Percentiles rank a stretch among this genome's conserved stretches.
These are phyloP conservation scores for Wickerhamiella musiphila DNA, from an alignment of 805 yeast species.

Conservation along the genomic window DNA sequence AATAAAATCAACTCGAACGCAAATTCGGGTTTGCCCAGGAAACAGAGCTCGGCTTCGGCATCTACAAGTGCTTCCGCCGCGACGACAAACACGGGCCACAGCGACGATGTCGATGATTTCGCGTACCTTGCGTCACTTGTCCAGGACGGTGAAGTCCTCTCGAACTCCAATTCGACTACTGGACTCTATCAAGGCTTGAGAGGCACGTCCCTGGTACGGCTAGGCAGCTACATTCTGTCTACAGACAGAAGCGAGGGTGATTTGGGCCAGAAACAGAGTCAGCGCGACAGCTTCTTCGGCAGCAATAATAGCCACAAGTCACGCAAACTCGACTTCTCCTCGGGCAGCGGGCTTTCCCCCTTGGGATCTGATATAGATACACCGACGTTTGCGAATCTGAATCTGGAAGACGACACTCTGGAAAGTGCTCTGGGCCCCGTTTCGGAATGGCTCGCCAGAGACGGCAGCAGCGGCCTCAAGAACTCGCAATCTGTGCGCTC, in stretches of 20 bases:
- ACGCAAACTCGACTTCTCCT: not conserved
- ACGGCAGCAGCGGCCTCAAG: not conserved
- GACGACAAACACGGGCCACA: not conserved
- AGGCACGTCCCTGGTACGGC: constrained; percentile 19
- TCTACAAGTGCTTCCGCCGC: not conserved
- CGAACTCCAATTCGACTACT: constrained; percentile 7
- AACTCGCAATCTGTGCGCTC: constrained; percentile 1
- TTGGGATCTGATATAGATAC: constrained; percentile 10
- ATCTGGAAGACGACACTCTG: constrained; percentile 5
- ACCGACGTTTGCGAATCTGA: constrained; percentile 7
- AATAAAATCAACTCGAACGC: too few relatives aligned
- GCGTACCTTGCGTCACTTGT: constrained; percentile 20
- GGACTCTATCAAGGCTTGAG: constrained; percentile 19
- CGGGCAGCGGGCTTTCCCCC: too few relatives aligned
- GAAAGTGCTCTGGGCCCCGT: constrained; percentile 2
- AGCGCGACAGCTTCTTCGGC: not conserved
- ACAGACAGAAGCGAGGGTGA: constrained; percentile 6
- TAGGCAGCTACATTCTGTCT: constrained; percentile 17
- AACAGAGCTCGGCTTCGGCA: not conserved
- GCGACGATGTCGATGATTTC: constrained; percentile 16
- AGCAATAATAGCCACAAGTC: too few relatives aligned
- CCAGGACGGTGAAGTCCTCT: constrained; percentile 12
- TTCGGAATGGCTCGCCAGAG: not conserved
- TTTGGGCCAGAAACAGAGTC: not conserved
- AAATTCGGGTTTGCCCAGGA: too few relatives aligned